Evolutionary conservation across 2,329 filamentous ascomycete genomes (phyloP).

Genomic region (Elsinoe australis): DNA sequence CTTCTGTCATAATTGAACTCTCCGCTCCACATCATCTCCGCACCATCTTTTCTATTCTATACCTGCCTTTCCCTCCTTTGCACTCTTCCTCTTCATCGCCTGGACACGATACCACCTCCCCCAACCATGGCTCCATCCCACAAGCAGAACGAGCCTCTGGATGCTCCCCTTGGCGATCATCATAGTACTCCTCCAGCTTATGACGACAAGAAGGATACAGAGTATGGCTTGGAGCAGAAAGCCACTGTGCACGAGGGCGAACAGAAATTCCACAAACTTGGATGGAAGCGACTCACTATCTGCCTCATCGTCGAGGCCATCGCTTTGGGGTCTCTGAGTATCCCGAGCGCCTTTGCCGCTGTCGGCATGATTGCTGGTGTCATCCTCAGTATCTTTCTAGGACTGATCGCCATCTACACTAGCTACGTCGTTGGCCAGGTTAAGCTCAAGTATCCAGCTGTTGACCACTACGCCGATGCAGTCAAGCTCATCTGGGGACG

Average conservation of each 20-base stretch:
- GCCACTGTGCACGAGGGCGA: slow-evolving; percentile 32
- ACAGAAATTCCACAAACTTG: slow-evolving; percentile 36
- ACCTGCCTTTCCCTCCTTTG: no score
- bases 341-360: slow-evolving; percentile 48
- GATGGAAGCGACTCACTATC: slow-evolving; percentile 41
- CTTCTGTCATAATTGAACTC: no score
- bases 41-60: no score
- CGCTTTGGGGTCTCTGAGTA: slow-evolving; percentile 50
- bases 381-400: slow-evolving; percentile 48
- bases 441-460: slow-evolving; percentile 43
- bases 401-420: slow-evolving; percentile 53
- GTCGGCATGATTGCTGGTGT: slow-evolving; percentile 50
- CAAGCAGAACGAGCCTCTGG: background rate
- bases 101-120: no score
- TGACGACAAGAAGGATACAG: slow-evolving; percentile 31
- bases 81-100: no score
- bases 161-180: background rate
- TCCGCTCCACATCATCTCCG: no score
- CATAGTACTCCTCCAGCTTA: slow-evolving; percentile 10
- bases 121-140: background rate
- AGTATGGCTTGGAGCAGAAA: slow-evolving; percentile 22
- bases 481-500: slow-evolving; percentile 37
- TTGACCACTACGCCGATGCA: slow-evolving; percentile 40
- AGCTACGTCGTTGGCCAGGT: slow-evolving; percentile 56
- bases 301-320: slow-evolving; percentile 53